Conservation (phyloP, 2,329 filamentous ascomycete species). For the Mycosphaerella arachidis region DNA sequence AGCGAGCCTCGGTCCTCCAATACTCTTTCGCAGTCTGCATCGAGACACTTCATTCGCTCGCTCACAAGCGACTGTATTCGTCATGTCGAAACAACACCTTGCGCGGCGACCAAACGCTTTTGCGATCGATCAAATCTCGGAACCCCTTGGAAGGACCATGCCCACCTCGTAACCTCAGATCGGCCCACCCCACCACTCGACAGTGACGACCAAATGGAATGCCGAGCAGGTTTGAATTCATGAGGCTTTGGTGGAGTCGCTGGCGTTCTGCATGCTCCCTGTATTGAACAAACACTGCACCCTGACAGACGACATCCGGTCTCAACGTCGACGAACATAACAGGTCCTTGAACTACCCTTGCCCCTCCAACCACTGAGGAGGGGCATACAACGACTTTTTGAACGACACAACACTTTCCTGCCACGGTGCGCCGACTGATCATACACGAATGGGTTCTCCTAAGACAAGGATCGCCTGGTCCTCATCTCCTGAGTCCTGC, state of each 20-base stretch:
- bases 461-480: neutral
- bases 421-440: neutral
- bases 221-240: neutral
- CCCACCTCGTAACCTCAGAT: neutral
- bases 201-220: neutral
- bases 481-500: neutral
- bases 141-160: neutral
- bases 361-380: neutral
- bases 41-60: neutral
- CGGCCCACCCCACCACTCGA: neutral
- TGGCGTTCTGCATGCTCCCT: neutral
- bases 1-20: neutral
- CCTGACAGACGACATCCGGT: neutral
- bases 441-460: neutral
- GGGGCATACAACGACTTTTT: neutral
- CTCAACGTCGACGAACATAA: neutral
- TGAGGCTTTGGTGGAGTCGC: neutral
- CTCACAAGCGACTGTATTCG: neutral
- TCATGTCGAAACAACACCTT: neutral
- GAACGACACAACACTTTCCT: neutral
- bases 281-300: neutral
- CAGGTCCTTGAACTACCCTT: neutral
- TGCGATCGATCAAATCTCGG: slow-evolving; percentile 9
- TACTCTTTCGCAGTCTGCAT: neutral
- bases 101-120: neutral